A percentile compares a stretch with the other conserved stretches of the same genome.
phyloP scores from a whole-genome alignment of 805 yeast genomes.

The Spencermartinsiella europaea region DNA sequence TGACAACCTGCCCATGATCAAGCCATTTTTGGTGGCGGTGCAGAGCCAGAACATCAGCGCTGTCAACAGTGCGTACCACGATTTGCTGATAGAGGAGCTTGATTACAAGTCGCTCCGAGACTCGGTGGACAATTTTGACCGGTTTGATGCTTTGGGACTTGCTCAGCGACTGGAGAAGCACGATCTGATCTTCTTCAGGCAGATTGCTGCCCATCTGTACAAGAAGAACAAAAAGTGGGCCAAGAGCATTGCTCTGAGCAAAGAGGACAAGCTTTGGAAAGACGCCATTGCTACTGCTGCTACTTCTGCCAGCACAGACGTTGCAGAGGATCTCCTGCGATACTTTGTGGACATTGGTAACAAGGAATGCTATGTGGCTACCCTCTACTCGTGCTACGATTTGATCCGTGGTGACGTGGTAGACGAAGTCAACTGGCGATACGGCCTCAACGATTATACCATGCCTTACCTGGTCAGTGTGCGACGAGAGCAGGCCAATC shows the following conservation, averaged over 20 bases:
- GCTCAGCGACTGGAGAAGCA: constrained; percentile 93
- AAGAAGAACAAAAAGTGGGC: constrained; percentile 91
- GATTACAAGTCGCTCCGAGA: constrained; percentile 86
- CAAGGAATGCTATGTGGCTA: constrained; percentile 89
- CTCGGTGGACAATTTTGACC: constrained; percentile 83
- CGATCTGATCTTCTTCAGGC: constrained; percentile 86
- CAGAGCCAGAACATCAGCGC: constrained; percentile 84
- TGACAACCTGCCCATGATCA: constrained; percentile 92
- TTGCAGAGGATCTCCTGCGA: constrained; percentile 80
- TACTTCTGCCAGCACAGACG: constrained; percentile 66
- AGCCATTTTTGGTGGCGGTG: constrained; percentile 89
- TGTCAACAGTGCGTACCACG: constrained; percentile 94
- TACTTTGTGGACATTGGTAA: constrained; percentile 97
- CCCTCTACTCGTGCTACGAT: constrained; percentile 80
- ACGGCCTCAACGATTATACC: constrained; percentile 73
- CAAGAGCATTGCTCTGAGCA: constrained; percentile 82
- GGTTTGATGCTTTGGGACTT: constrained; percentile 86
- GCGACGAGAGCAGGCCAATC: constrained; percentile 70
- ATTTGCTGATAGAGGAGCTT: constrained; percentile 90
- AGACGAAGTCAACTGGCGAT: constrained; percentile 86
- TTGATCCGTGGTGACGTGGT: constrained; percentile 77
- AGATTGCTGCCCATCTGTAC: constrained; percentile 90
- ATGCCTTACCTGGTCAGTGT: constrained; percentile 89
- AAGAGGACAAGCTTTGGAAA: constrained; percentile 89
- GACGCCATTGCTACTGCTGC: constrained; percentile 93